These are phyloP conservation scores for Carex scoparia DNA, from an alignment of 176 grass and related monocot genomes.

Conservation along the genomic window DNA sequence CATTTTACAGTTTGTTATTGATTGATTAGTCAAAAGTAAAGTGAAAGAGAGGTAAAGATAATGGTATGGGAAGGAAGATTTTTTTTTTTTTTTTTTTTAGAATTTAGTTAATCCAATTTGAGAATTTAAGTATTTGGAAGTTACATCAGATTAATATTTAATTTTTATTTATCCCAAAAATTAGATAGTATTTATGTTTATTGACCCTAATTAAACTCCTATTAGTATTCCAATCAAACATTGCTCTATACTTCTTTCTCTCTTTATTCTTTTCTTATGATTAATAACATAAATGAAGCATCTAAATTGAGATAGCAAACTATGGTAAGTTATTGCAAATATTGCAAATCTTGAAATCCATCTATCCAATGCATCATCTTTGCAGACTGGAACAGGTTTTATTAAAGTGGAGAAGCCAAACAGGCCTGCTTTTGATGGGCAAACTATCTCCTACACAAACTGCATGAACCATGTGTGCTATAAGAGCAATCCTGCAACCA, in stretches of 20 bases:
- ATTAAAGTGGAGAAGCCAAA: slow-evolving; percentile 60
- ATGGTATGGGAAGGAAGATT: background rate
- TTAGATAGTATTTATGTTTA: background rate
- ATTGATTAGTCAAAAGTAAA: background rate
- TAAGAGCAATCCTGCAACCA: slow-evolving; percentile 73
- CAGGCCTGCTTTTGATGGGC: slow-evolving; percentile 19
- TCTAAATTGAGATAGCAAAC: background rate
- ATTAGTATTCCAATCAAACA: background rate
- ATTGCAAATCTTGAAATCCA: background rate
- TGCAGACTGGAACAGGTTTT: slow-evolving; percentile 70
- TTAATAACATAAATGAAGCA: background rate
- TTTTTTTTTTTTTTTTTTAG: background rate
- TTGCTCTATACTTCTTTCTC: background rate
- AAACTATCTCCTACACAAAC: slow-evolving; percentile 18
- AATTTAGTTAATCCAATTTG: background rate
- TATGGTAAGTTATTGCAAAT: background rate
- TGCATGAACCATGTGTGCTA: slow-evolving; percentile 19
- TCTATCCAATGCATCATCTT: background rate
- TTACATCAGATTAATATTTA: background rate
- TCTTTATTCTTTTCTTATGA: background rate
- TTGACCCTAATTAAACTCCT: background rate
- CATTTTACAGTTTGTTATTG: background rate
- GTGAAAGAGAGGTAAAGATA: background rate
- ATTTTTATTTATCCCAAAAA: background rate
- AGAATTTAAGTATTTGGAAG: background rate